Base-by-base conservation (phyloP, 176 grass and related monocot species). In the Canna indica region DNA sequence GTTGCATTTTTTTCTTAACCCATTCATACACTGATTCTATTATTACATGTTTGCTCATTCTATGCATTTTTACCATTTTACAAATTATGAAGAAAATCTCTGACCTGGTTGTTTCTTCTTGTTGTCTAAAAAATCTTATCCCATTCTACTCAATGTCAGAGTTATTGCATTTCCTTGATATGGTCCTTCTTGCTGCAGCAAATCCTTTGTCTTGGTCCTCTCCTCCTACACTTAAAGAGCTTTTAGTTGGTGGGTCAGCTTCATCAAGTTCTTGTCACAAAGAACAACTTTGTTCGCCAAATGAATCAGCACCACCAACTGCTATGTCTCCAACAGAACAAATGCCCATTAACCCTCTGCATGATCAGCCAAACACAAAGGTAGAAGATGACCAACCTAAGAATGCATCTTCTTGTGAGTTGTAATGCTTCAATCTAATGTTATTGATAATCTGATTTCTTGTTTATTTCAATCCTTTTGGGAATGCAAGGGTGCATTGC, bases 331-430 rank as follows among this genome's bases (percentile, higher is more conserved):
- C 42, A 22, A 18, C 28, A 3, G 29, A 50, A 70, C 68, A 70
- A 70, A 42, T 67, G 64, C 25, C 20, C 20, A 41, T 7, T 25
- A 4, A 6, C 25, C 12, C 17, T 67, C 1, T 41, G 22, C 20
- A 4, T 67, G 64, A 67, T 39, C 15, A 41, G 35, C 36, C 36
- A n/a, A 39, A 67, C 3, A 70, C 32, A 27, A 48, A 70, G 41
- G 15, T 33, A 31, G 27, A 70, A 52, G 68, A 70, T 70, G 68
- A 70, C 10, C 68, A 47, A 30, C 36, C 28, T 15, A 48, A 24
- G 22, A 70, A 20, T 30, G 65, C 65, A 42, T 42, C 65, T 44
- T 31, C 68, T 70, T 32, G 4, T 30, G 67, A 46, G 39, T 29
- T 69, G 67, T 69, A 24, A 69, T 69, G 67, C 25, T 47, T 69